A percentile compares a stretch with the other conserved stretches of the same genome.
Conservation (phyloP, 495 filamentous ascomycete genomes). For the Cercophora scortea region DNA sequence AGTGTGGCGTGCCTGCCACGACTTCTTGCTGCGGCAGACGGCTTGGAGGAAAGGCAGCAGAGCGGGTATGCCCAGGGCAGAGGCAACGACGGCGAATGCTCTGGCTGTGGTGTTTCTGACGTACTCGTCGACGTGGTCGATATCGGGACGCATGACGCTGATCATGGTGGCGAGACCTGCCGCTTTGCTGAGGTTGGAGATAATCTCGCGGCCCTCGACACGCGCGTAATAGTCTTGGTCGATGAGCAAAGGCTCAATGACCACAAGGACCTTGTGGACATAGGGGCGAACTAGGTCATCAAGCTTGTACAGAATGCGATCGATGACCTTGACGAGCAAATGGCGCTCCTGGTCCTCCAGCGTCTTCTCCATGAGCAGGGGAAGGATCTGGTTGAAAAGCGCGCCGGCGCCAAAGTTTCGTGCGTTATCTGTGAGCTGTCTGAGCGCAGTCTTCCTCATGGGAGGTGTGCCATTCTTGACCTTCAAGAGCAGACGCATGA, state of each 20-base stretch:
- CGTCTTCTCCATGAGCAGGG: constrained; percentile 96
- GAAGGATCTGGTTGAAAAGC: constrained; percentile 96
- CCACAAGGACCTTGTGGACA: constrained; percentile 96
- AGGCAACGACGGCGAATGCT: constrained; percentile 96
- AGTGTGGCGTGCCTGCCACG: constrained; percentile 98
- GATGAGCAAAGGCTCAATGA: constrained; percentile 97
- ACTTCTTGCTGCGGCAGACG: constrained; percentile 95
- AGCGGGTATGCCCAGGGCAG: constrained; percentile 90
- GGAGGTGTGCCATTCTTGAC: constrained; percentile 99
- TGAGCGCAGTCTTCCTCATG: constrained; percentile 98
- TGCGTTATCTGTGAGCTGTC: constrained; percentile 96
- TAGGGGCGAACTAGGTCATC: constrained; percentile 95
- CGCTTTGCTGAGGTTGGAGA: constrained; percentile 93
- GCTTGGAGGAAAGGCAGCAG: constrained; percentile 91
- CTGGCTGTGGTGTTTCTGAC: constrained; percentile 98
- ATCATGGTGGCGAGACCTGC: constrained; percentile 99
- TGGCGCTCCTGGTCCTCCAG: constrained; percentile 98
- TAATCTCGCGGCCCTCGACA: constrained; percentile 97
- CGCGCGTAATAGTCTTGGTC: constrained; percentile 99
- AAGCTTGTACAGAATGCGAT: constrained; percentile 95
- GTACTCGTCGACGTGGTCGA: constrained; percentile 97
- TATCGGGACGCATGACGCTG: constrained; percentile 97
- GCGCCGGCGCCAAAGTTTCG: constrained; percentile 92
- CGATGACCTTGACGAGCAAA: constrained; percentile 97
- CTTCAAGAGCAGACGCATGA: constrained; percentile 93